Evolutionary conservation across 1,139 yeast genomes (phyloP), one percentile per base, ranked within the genome.

Genomic region (Debaryomyces robertsiae): DNA sequence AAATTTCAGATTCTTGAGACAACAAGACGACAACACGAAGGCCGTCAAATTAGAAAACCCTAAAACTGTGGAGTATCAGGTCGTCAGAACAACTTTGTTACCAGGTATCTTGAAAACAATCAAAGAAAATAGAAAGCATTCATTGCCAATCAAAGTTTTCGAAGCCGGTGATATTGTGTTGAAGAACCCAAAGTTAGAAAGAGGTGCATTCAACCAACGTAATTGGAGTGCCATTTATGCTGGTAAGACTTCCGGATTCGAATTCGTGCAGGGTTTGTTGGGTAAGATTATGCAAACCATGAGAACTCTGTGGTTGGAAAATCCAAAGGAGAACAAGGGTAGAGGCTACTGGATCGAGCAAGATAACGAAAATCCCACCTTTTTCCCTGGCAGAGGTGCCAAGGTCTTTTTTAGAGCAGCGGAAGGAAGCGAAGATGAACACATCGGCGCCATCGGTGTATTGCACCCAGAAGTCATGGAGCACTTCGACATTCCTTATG

Each of bases 301-400:
- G 73, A 85, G 97, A 73, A 82, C 94, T 19, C 79, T 81, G 30
- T 89, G 95, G 94, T 67, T 88, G 48, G 82, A 78, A 50, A 75
- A 81, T 46, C 78, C 82, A 23, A 51, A 56, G 24, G 61, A 61
- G 42, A 73, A 78, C 46, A 68, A 69, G 43, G 67, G 68, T 34
- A 85, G 95, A 68, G 97, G 97, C 42, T 85, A 81, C 68, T 86
- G 93, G 93, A 84, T 85, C 46, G 87, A 81, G 60, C 83, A 82
- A 58, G 90, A 84, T 55, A 72, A 69, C 42, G 74, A 75, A 28
- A 76, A 82, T 58, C 72, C 80, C 38, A 86, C 95, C 45, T 94
- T 78, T 69, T 93, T 94, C 85, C 96, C 96, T 32, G 98, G 98
- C 36, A 84, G 98, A 73, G 98, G 97, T 46, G 98, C 98, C 38